Conservation (phyloP, 2,329 filamentous ascomycete genomes). For the Xylariales sp. region DNA sequence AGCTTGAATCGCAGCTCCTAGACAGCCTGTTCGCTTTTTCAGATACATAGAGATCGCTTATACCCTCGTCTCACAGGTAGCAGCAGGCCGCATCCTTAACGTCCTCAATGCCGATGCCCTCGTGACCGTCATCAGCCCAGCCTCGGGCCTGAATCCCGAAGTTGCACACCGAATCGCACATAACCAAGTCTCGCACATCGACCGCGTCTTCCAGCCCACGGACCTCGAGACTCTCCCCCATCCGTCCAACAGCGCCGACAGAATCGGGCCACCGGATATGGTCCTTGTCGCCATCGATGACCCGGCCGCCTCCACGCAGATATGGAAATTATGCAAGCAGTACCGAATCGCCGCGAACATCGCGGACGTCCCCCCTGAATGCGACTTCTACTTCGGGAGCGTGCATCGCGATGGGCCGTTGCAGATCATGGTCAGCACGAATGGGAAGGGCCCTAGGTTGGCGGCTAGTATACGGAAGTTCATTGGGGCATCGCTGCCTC, state of each 20-base stretch:
- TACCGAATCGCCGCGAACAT: slow-evolving; percentile 85
- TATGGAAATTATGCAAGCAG: slow-evolving; percentile 93
- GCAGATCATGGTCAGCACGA: slow-evolving; percentile 98
- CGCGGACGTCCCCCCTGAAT: slow-evolving; percentile 92
- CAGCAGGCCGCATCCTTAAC: slow-evolving; percentile 88
- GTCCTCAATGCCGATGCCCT: slow-evolving; percentile 86
- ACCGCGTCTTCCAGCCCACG: slow-evolving; percentile 78
- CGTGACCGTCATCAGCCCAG: slow-evolving; percentile 80
- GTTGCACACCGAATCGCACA: slow-evolving; percentile 75
- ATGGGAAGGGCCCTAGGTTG: slow-evolving; percentile 89
- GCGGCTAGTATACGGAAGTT: slow-evolving; percentile 80
- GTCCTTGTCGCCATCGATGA: slow-evolving; percentile 93
- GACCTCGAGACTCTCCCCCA: slow-evolving; percentile 66
- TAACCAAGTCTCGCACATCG: slow-evolving; percentile 71
- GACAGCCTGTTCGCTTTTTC: no score
- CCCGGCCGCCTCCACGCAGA: slow-evolving; percentile 78
- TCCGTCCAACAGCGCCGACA: slow-evolving; percentile 8
- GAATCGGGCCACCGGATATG: slow-evolving; percentile 55
- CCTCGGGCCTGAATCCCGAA: slow-evolving; percentile 78
- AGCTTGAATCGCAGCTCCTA: no score
- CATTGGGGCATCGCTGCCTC: slow-evolving; percentile 72
- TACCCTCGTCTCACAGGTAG: slow-evolving; percentile 67
- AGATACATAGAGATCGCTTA: no score
- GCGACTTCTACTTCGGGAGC: slow-evolving; percentile 98
- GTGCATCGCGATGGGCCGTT: slow-evolving; percentile 91